Evolutionary conservation across 2,329 filamentous ascomycete species (phyloP).

Genomic region (Ascocoryne sarcoides): DNA sequence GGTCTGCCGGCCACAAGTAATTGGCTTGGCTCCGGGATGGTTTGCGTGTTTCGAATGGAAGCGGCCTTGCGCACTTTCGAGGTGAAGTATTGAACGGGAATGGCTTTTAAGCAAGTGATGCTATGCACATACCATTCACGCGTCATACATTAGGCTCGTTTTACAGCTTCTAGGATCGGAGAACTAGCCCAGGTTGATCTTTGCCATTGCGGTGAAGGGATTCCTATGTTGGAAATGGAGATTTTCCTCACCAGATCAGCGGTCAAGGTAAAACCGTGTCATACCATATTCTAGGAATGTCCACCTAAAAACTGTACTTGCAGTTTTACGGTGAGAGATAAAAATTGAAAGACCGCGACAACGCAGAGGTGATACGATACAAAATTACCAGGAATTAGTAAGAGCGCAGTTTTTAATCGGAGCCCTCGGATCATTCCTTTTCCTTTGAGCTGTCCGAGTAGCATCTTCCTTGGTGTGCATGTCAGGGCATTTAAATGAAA

Average conservation of each 20-base stretch:
- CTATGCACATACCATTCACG: background rate
- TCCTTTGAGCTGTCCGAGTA: too few species aligned
- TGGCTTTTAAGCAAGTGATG: background rate
- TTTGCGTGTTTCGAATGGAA: background rate
- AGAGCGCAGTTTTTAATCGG: too few species aligned
- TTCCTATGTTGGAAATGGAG: background rate
- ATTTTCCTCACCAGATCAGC: background rate
- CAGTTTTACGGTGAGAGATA: background rate
- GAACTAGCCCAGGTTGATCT: background rate
- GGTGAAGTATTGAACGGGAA: background rate
- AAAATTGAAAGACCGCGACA: background rate
- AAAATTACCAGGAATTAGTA: too few species aligned
- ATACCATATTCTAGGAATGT: background rate
- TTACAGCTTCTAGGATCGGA: background rate
- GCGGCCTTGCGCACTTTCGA: background rate
- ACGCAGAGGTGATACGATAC: background rate
- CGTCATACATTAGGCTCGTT: too few species aligned
- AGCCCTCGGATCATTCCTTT: too few species aligned
- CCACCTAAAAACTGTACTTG: background rate
- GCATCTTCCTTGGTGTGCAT: too few species aligned
- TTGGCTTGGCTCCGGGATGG: background rate
- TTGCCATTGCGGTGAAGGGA: background rate
- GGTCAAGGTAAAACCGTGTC: background rate
- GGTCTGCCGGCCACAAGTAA: slow-evolving; percentile 7
- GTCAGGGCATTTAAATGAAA: too few species aligned